These are phyloP conservation scores for Lasiodiplodia sp. DNA, from an alignment of 2,329 filamentous ascomycete species.

Conservation along the genomic window DNA sequence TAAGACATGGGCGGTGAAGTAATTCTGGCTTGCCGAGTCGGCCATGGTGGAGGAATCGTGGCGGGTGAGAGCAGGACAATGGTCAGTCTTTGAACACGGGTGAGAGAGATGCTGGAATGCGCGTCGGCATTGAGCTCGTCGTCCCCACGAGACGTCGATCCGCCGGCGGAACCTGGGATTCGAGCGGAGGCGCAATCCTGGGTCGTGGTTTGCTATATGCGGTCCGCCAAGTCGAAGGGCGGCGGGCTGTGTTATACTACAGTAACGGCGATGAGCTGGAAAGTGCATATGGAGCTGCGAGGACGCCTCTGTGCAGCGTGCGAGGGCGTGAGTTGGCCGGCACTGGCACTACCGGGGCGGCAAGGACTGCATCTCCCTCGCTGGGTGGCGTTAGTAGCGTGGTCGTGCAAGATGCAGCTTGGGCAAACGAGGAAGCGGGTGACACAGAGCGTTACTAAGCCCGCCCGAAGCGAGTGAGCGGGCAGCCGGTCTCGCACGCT, in stretches of 20 bases:
- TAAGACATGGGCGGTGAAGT: slow-evolving; percentile 34
- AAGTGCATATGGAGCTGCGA: slow-evolving; percentile 2
- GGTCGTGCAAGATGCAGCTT: slow-evolving; percentile 14
- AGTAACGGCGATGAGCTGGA: neutral
- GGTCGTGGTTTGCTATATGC: slow-evolving; percentile 26
- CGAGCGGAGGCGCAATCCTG: slow-evolving; percentile 4
- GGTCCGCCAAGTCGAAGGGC: slow-evolving; percentile 6
- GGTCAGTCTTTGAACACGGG: neutral
- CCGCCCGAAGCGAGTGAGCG: slow-evolving; percentile 17
- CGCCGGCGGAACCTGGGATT: neutral
- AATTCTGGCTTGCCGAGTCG: slow-evolving; percentile 31
- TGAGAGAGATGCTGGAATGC: neutral
- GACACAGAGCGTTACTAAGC: slow-evolving; percentile 2
- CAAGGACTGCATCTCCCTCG: slow-evolving; percentile 28
- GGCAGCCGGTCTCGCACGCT: neutral
- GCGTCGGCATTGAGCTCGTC: neutral
- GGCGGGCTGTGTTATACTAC: neutral
- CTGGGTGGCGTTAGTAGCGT: slow-evolving; percentile 18
- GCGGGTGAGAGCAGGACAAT: neutral
- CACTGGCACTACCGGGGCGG: neutral
- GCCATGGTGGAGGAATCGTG: slow-evolving; percentile 31
- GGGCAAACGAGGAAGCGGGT: slow-evolving; percentile 1
- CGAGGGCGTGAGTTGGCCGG: neutral
- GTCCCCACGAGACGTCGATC: slow-evolving; percentile 11
- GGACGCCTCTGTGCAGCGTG: slow-evolving; percentile 8